These are phyloP conservation scores for Malbranchea cinnamomea DNA, from an alignment of 2,329 filamentous ascomycete genomes.

Conservation along the genomic window DNA sequence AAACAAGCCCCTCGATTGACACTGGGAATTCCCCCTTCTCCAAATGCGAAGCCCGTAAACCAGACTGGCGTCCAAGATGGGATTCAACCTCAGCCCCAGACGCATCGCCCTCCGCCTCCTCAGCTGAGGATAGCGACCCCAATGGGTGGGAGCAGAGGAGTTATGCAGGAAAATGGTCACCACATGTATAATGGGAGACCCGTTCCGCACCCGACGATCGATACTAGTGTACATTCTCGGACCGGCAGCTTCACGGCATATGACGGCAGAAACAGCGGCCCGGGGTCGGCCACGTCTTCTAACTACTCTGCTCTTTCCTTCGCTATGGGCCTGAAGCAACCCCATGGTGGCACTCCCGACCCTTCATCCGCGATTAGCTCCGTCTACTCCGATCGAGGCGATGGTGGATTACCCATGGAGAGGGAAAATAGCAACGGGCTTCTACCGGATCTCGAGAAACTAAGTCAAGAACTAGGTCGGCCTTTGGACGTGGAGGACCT, in stretches of 20 bases:
- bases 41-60: slow-evolving; percentile 59
- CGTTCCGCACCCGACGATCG: slow-evolving; percentile 49
- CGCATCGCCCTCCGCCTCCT: slow-evolving; percentile 51
- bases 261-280: slow-evolving; percentile 63
- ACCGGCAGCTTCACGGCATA: slow-evolving; percentile 64
- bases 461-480: slow-evolving; percentile 67
- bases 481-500: slow-evolving; percentile 84
- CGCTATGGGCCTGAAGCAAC: slow-evolving; percentile 51
- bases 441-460: slow-evolving; percentile 60
- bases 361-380: slow-evolving; percentile 80
- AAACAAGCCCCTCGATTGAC: slow-evolving; percentile 60
- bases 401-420: slow-evolving; percentile 64
- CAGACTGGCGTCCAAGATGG: slow-evolving; percentile 18
- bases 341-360: slow-evolving; percentile 55
- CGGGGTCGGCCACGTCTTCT: slow-evolving; percentile 73
- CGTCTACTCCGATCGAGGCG: slow-evolving; percentile 66
- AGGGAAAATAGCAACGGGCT: slow-evolving; percentile 67
- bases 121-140: slow-evolving; percentile 75
- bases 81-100: slow-evolving; percentile 20
- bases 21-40: slow-evolving; percentile 78
- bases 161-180: slow-evolving; percentile 51
- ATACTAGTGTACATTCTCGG: slow-evolving; percentile 65
- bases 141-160: slow-evolving; percentile 55
- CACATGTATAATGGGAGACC: slow-evolving; percentile 36
- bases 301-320: slow-evolving; percentile 75